Base-by-base conservation (phyloP, 2,329 filamentous ascomycete genomes). In the Didymellaceae sp. region DNA sequence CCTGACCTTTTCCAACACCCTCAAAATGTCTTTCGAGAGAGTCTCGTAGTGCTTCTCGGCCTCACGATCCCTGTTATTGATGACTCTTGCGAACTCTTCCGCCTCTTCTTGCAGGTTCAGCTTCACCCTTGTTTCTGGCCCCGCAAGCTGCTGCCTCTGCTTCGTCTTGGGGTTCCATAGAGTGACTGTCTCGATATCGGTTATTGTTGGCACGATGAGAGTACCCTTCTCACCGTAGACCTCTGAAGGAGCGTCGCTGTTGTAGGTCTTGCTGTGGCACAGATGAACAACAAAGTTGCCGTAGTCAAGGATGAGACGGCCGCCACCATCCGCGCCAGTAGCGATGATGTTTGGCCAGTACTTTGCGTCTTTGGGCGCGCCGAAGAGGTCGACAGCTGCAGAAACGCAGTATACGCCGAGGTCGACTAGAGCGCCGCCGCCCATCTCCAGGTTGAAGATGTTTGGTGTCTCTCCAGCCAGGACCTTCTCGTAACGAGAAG, bases 61-160 rank as follows among this genome's bases (percentile, higher is more conserved):
- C 45, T 65, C 61, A 22, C 40, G 55, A 59, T 80, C 78, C 52
- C 60, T 61, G 45, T 72, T 61, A 10, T 70, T 58, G 26, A 80
- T 70, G 22, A 78, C 75, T 44, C 75, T 63, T 42, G 75, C 78
- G 64, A 76, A 77, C 58, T 78, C 77, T 22, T 60, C 64, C 25
- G 77, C 77, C 65, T 80, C 78, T 55, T 78, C 77, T 54, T 74
- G 69, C 66, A 80, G 63, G 54, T 79, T 80, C 28, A 78, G 58
- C 44, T 75, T 68, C 24, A 52, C 56, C 2, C 52, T 54, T 52
- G 73, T 71, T 46, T 72, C 72, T 43, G 67, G 55, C 3, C 70
- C 70, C 2, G 69, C 74, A 31, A 79, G 57, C 54, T 77, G 72
- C 53, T 73, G 65, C 26, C 57, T 74, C 50, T 63, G 64, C 60